Evolutionary conservation across 2,329 filamentous ascomycete genomes (phyloP).

Genomic region (Graphilbum ipis-grandicollis): DNA sequence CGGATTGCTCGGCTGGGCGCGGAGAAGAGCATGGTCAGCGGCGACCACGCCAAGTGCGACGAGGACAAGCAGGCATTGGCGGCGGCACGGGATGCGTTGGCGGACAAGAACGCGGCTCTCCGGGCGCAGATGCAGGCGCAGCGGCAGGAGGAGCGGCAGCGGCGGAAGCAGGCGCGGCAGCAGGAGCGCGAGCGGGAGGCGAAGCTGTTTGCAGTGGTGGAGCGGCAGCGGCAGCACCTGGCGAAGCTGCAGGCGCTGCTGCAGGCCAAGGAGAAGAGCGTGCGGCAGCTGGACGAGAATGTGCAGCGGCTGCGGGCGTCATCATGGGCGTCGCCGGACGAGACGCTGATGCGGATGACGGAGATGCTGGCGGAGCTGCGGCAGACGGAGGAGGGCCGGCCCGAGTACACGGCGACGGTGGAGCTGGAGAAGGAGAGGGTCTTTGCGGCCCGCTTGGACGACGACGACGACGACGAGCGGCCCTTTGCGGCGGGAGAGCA

Average conservation of each 20-base stretch:
- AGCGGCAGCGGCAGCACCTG: slow-evolving; percentile 8
- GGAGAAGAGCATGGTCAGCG: slow-evolving; percentile 8
- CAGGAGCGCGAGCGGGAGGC: slow-evolving; percentile 6
- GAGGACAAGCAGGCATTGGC: slow-evolving; percentile 6
- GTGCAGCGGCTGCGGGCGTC: slow-evolving; percentile 9
- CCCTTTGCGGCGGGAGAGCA: background rate
- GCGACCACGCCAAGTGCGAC: slow-evolving; percentile 9
- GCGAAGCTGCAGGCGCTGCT: slow-evolving; percentile 6
- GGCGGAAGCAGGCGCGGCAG: slow-evolving; percentile 4
- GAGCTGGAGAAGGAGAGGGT: slow-evolving; percentile 1
- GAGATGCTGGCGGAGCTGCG: slow-evolving; percentile 4
- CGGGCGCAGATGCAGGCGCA: slow-evolving; percentile 3
- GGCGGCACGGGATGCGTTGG: slow-evolving; percentile 3
- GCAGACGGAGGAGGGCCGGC: slow-evolving; percentile 1
- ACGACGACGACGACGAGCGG: background rate
- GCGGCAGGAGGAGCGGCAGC: background rate
- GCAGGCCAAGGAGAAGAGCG: slow-evolving; percentile 7
- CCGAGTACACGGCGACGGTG: background rate
- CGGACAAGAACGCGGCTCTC: slow-evolving; percentile 4
- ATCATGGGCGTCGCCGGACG: slow-evolving; percentile 8
- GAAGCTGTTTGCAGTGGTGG: slow-evolving; percentile 3
- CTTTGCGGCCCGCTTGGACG: background rate
- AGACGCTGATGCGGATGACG: slow-evolving; percentile 8
- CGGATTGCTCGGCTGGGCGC: slow-evolving; percentile 8
- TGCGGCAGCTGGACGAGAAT: slow-evolving; percentile 9